Base-by-base conservation (phyloP, 768 basidiomycete species). In the Dentipellis sp. region DNA sequence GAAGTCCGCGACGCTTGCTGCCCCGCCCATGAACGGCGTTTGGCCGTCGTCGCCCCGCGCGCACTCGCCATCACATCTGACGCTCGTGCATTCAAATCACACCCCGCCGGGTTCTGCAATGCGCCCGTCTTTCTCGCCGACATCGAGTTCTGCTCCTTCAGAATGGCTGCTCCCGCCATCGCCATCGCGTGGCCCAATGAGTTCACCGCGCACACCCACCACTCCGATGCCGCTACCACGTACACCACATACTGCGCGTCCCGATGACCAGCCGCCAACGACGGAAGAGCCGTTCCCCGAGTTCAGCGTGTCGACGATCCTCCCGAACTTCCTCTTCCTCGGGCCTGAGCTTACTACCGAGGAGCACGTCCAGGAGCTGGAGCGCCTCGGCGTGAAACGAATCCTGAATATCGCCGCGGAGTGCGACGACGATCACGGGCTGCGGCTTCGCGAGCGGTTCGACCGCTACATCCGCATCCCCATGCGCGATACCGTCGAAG, bases 401-500 rank as follows among this genome's bases (percentile, higher is more conserved):
- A 91, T 98, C 59, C 69, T 97, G 58, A 98, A 98, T 66, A 84
- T 97, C 48, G 94, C 94, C 16, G 78, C 79, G 10, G 94, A 97
- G 70, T 97, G 93, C 67, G 86, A 93, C 60, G 81, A 93, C 61
- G 84, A 92, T 64, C 82, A 84, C 52, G 90, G 87, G 2, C 70
- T 94, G 61, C 70, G 74, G 16, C 64, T 94, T 56, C 75, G 75
- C 49, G 76, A 82, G 54, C 75, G 75, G 10, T 97, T 98, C 67
- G 91, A 93, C 60, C 81, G 80, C 62, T 97, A 97, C 67, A 72
- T 80, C 48, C 86, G 83, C 64, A 88, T 97, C 42, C 89, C 93
- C 8, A 94, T 97, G 91, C 76, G 92, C 59, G 94, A 98, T 72
- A 93, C 85, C 2, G 91, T 98, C 12, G 94, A 97, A 67, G 95